phyloP scores from a whole-genome alignment of 2,329 filamentous ascomycete species.

The Fusarium tjaetaba region DNA sequence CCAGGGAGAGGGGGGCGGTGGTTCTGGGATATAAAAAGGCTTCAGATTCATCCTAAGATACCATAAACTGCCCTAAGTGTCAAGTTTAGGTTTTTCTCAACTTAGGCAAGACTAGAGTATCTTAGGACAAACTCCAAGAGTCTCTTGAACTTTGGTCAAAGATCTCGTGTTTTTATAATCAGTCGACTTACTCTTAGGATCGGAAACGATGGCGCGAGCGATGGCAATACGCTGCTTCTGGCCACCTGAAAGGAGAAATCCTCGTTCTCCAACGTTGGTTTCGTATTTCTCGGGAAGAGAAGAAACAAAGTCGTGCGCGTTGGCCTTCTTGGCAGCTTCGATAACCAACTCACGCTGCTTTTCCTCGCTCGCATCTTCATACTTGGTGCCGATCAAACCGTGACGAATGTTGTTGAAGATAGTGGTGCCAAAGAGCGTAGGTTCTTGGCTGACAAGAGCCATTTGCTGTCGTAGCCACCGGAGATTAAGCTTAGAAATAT shows the following conservation, averaged over 20 bases:
- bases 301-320: slow-evolving; percentile 91
- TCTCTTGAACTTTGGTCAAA: not conserved
- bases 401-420: slow-evolving; percentile 92
- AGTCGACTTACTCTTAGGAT: slow-evolving; percentile 73
- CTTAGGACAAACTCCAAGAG: not conserved
- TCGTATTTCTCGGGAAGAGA: slow-evolving; percentile 87
- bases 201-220: slow-evolving; percentile 86
- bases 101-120: not conserved
- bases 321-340: slow-evolving; percentile 87
- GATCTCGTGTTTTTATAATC: not conserved
- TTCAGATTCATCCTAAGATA: not conserved
- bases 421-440: slow-evolving; percentile 86
- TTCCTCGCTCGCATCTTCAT: slow-evolving; percentile 73
- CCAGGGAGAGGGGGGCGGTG: not conserved
- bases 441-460: slow-evolving; percentile 91
- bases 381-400: slow-evolving; percentile 85
- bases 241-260: slow-evolving; percentile 90
- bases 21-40: not conserved
- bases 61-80: not conserved
- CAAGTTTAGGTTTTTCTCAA: not conserved
- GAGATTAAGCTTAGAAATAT: slow-evolving; percentile 84
- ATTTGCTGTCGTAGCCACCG: slow-evolving; percentile 93
- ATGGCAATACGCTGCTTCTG: slow-evolving; percentile 98
- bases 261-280: slow-evolving; percentile 94
- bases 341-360: slow-evolving; percentile 76